Base-by-base conservation (phyloP, 2,329 filamentous ascomycete species). In the Claviceps spartinae region DNA sequence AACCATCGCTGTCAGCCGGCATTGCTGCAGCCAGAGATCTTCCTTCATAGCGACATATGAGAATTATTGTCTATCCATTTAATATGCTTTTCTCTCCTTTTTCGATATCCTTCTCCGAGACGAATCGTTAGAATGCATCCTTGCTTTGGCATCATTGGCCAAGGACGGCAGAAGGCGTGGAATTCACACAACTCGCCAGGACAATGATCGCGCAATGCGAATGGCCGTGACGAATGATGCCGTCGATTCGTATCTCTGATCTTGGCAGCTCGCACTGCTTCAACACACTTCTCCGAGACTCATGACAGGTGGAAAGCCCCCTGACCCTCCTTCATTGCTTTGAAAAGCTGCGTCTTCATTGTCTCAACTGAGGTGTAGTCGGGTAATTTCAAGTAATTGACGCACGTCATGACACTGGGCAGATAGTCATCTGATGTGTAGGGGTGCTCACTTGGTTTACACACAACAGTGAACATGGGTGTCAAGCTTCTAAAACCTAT, bases 351-450 rank as follows among this genome's bases (percentile, higher is more conserved):
- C 65, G 85, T 79, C 62, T 78, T 83, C 69, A 98, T 81, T 49
- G 85, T 76, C 1, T 87, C 79, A 56, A 95, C 72, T 59, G 73
- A 82, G 58, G 83, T 91, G 69, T 98, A 98, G 68, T 98, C 88
- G 20, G 93, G 93, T 63, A 98, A 78, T 71, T 98, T 98, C 62
- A 98, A 81, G 66, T 98, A 98, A 69, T 98, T 98, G 69, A 95
- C 93, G 67, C 94, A 98, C 11, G 94, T 98, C 94, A 98, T 98
- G 66, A 98, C 94, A 65, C 90, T 97, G 13, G 94, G 93, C n/a
- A 98, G 78, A 63, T 97, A 98, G 71, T 98, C 93, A 63, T 98
- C 93, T 4, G 91, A 91, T 3, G 84, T 85, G 67, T 90, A 93
- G 1, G 93, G 93, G 16, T 88, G 82, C 64, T 98, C 93, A 67